Base-by-base conservation (phyloP, 1,139 yeast species). In the Meyerozyma elateridarum region DNA sequence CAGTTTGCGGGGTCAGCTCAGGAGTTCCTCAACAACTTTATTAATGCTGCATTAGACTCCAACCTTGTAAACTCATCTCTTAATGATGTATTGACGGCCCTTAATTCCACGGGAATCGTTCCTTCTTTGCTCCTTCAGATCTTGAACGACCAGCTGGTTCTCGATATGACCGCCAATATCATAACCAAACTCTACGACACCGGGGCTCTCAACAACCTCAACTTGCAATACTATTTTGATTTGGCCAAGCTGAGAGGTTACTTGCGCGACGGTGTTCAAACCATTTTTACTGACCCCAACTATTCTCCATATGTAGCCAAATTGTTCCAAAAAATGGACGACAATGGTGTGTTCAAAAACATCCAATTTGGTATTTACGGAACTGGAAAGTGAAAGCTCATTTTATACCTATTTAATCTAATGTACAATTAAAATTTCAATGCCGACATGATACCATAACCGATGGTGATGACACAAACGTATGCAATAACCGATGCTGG, bases 401-500 rank as follows among this genome's bases (percentile, higher is more conserved):
- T 19, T 19, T 9, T 19, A 19, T 8, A 8, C 9, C 9, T 19
- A 19, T 19, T 19, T 8, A 8, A 19, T 9, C 24, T 22, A 22
- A 12, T 22, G 25, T 22, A 22, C 25, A 22, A 5, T 12, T 55
- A 74, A 40, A 69, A 73, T 2, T 77, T 73, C 18, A 77, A 52
- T 6, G 76, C 44, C 31, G 58, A 61, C 89, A 87, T 80, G 39
- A 87, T 61, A 27, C 79, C 70, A 50, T 79, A 89, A 2, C 96
- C 97, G 22, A 89, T 56, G n/a, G 91, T 75, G 13, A 85, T 73
- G 17, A 87, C 76, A 31, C 79, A 73, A 8, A 74, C 36, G 46
- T 82, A 87, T 27, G 84, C 79, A 41, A 87, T 63, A 7, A 88
- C 40, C 29, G 95, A 82, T 4, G 94, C 77, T 1, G 96, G 95